Percentiles rank a stretch among this genome's conserved stretches.
Evolutionary conservation across 192 early-diverging fungal species (phyloP).

Genomic region (Chytriomyces sp.): DNA sequence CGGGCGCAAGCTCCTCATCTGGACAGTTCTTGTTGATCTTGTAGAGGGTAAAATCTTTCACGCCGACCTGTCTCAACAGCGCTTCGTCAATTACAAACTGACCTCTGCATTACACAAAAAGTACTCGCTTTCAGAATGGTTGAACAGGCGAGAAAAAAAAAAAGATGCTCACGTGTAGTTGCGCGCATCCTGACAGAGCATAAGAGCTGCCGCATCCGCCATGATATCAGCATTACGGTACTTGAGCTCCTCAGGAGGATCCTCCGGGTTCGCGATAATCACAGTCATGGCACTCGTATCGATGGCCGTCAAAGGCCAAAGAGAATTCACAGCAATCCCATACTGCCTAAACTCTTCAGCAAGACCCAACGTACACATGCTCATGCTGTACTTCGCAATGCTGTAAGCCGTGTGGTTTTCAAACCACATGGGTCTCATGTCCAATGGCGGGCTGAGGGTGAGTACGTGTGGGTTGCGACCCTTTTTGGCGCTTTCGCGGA

Average conservation of each 20-base stretch:
- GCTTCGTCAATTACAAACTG: conserved; percentile 82
- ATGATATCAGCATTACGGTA: conserved; percentile 65
- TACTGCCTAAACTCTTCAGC: conserved; percentile 68
- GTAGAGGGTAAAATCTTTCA: conserved; percentile 75
- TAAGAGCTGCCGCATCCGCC: conserved; percentile 74
- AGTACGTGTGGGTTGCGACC: conserved; percentile 75
- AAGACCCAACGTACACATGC: conserved; percentile 73
- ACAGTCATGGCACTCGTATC: conserved; percentile 71
- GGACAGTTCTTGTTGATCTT: conserved; percentile 59
- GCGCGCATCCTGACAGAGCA: conserved; percentile 61
- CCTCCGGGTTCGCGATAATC: conserved; percentile 34
- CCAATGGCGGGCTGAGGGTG: conserved; percentile 72
- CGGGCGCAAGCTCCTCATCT: conserved; percentile 62
- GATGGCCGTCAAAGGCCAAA: conserved; percentile 80
- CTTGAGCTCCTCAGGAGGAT: conserved; percentile 11
- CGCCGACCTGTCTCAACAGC: conserved; percentile 72
- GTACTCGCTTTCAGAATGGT: conserved; percentile 28
- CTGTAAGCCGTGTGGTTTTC: conserved; percentile 53
- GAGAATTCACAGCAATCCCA: conserved; percentile 76
- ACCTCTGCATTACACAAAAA: background rate
- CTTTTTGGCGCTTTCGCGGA: conserved; percentile 62
- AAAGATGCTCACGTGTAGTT: background rate
- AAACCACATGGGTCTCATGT: conserved; percentile 75
- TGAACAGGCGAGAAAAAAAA: conserved; percentile 34
- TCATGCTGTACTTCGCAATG: conserved; percentile 68